These are phyloP conservation scores for Leishmania turanica DNA, from an alignment of 208 protist genomes.

Conservation along the genomic window DNA sequence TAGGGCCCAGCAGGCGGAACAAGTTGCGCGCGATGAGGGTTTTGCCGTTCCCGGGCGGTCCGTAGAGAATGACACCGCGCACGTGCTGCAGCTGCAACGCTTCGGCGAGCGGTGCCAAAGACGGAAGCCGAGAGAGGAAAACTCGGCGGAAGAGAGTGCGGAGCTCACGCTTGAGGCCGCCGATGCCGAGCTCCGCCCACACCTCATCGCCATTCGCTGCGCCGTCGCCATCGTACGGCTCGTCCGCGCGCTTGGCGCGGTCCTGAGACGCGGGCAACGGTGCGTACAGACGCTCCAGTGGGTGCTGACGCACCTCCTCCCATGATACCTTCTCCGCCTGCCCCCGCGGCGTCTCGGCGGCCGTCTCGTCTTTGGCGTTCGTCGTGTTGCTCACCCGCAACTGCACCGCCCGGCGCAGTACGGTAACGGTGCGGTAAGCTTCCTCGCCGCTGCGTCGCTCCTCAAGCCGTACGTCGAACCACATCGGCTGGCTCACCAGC, in stretches of 20 bases:
- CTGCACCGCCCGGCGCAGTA: constrained; percentile 55
- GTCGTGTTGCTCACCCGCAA: constrained; percentile 35
- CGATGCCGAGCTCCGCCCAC: constrained; percentile 91
- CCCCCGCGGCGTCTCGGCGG: constrained; percentile 3
- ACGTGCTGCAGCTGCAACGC: constrained; percentile 97
- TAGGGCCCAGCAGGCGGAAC: constrained; percentile 95
- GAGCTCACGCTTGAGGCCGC: constrained; percentile 96
- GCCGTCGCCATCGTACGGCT: constrained; percentile 8
- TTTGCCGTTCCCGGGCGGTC: constrained; percentile 99
- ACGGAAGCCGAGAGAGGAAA: constrained; percentile 97
- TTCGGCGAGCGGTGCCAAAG: constrained; percentile 53
- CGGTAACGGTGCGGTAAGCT: constrained; percentile 18
- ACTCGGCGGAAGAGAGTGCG: constrained; percentile 97
- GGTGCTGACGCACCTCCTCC: constrained; percentile 29
- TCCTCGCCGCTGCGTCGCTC: constrained; percentile 11
- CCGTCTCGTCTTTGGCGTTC: not conserved
- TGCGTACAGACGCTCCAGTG: constrained; percentile 61
- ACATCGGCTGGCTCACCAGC: constrained; percentile 6
- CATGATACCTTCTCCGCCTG: constrained; percentile 12
- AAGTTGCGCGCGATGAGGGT: constrained; percentile 99
- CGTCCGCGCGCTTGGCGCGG: not conserved
- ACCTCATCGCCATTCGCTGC: constrained; percentile 29
- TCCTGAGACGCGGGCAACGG: not conserved
- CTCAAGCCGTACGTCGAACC: constrained; percentile 32
- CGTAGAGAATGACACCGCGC: constrained; percentile 98